A percentile compares a stretch with the other conserved stretches of the same genome.
Conservation (phyloP, 208 protist species). For the Leishmania gerbilli region DNA sequence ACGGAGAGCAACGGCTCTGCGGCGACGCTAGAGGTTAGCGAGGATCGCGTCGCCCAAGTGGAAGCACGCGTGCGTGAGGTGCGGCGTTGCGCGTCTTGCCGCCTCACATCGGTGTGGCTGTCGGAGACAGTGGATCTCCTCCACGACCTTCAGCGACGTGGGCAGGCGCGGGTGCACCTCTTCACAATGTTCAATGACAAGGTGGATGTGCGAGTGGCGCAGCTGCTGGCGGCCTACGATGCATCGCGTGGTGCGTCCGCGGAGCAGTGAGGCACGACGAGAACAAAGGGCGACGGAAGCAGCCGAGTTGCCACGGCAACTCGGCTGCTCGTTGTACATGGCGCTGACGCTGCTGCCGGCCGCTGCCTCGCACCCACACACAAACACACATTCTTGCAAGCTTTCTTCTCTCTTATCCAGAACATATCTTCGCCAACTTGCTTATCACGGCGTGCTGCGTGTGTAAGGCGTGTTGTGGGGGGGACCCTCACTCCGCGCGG, state of each 20-base stretch:
- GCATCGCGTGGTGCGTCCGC: not conserved
- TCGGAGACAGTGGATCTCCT: constrained; percentile 24
- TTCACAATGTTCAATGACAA: constrained; percentile 29
- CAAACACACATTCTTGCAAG: not conserved
- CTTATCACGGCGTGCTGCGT: not conserved
- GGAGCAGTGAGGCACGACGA: not conserved
- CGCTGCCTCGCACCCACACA: not conserved
- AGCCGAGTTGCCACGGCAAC: not conserved
- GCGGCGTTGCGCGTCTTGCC: not conserved
- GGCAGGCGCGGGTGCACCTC: constrained; percentile 17
- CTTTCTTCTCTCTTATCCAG: not conserved
- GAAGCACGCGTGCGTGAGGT: constrained; percentile 8
- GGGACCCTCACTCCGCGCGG: not conserved
- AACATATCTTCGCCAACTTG: not conserved
- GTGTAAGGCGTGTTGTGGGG: not conserved
- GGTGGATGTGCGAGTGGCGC: constrained; percentile 25
- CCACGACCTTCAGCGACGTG: not conserved
- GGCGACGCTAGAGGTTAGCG: not conserved
- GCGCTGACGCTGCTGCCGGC: not conserved
- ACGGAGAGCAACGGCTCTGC: not conserved
- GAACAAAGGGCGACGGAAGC: not conserved
- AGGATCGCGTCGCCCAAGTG: constrained; percentile 4
- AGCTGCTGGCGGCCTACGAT: constrained; percentile 27
- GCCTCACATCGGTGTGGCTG: constrained; percentile 20
- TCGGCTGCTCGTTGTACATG: not conserved